Base-by-base conservation (phyloP, 2,329 filamentous ascomycete genomes). In the Incumbomyces lentus region DNA sequence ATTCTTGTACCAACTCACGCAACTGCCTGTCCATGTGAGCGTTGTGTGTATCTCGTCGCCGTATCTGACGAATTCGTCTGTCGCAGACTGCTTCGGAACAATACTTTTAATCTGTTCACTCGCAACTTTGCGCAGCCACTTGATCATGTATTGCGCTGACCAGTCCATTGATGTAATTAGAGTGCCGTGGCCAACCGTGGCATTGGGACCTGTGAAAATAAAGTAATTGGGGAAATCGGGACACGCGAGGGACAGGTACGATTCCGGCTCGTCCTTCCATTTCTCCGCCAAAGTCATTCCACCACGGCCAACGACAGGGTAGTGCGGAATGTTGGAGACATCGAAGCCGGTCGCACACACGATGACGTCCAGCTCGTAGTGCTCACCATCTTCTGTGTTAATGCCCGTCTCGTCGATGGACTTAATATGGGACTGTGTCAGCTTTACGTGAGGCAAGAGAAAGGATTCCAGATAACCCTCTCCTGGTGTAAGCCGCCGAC, bases 1-100 rank as follows among this genome's bases (percentile, higher is more conserved):
- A 29, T 66, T 64, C 56, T 73, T 71, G 57, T 78, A 78, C 74
- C 74, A 78, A 36, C 44, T 45, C 32, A 32, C 17, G 42, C 50
- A 52, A 14, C 44, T 42, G 4, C 50, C 50, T 41, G 68, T 73
- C 49, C 67, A 68, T 58, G 74, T 78, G 14, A 52, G 37, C 8
- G 63, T 57, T 52, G 67, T 63, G 56, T 76, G 72, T 52, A 75
- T 72, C 44, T 66, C 65, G 35, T 69, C 64, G 26, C 68, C 65
- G 55, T 71, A 75, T 18, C 60, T 62, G 32, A 62, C 62, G 55
- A 73, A 76, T 48, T 74, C 71, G 19, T 65, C 59, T 22, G 74
- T 67, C n/a, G 68, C 59, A 31, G 68, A 62, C 2, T 62, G 54
- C 53, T 65, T 71, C 1, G 73, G 67, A 22, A 65, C 54, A 13